phyloP scores from a whole-genome alignment of 2,329 filamentous ascomycete genomes.

The Pseudopyricularia javanii region DNA sequence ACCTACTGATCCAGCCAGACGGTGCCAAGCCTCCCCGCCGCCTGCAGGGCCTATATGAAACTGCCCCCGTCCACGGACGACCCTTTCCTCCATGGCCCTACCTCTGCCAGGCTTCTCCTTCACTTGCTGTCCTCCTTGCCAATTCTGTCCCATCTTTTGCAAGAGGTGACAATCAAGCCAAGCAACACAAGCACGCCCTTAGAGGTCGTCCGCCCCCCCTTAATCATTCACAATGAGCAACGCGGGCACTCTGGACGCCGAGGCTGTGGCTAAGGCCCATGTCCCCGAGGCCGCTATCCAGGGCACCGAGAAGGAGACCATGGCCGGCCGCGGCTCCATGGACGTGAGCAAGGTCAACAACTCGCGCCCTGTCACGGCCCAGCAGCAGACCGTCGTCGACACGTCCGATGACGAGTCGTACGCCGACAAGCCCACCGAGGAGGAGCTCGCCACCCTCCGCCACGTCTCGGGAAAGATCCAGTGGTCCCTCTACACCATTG shows the following conservation, averaged over 20 bases:
- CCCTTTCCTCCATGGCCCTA: no score
- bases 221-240: background rate
- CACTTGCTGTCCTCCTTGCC: background rate
- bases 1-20: no score
- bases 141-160: background rate
- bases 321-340: constrained; percentile 2
- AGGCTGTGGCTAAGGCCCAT: constrained; percentile 2
- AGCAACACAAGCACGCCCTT: background rate
- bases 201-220: background rate
- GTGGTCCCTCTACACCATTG: constrained; percentile 55
- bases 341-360: background rate
- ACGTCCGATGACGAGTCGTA: constrained; percentile 1
- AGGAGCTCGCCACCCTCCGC: constrained; percentile 48
- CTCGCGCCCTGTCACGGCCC: background rate
- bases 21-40: no score
- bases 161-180: background rate
- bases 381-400: background rate
- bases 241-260: background rate
- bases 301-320: constrained; percentile 3
- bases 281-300: constrained; percentile 2
- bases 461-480: constrained; percentile 54
- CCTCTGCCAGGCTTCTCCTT: no score
- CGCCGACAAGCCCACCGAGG: constrained; percentile 35
- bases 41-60: no score
- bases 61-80: no score